Evolutionary conservation across 345 rosid genomes (phyloP).

Genomic region (Citropsis articulata): DNA sequence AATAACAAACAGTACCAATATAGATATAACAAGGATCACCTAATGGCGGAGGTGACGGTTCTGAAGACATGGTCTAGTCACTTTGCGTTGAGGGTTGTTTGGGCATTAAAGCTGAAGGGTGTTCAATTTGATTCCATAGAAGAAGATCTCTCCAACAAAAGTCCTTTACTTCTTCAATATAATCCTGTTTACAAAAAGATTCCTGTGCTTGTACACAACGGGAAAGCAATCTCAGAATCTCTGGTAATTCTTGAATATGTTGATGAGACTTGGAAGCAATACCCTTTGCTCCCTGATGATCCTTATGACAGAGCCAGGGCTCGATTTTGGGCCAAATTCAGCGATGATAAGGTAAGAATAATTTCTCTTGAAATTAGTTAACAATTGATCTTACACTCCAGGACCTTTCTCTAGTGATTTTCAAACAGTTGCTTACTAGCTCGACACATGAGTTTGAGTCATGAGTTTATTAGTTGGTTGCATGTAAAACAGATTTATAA

Average conservation of each 20-base stretch:
- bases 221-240: conserved; percentile 31
- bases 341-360: conserved; percentile 27
- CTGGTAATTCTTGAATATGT: conserved; percentile 34
- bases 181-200: conserved; percentile 35
- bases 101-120: conserved; percentile 36
- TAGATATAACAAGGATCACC: no score
- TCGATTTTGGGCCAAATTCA: conserved; percentile 34
- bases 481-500: no score
- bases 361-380: not conserved
- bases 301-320: conserved; percentile 24
- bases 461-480: no score
- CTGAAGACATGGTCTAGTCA: conserved; percentile 38
- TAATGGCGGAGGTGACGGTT: conserved; percentile 30
- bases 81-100: conserved; percentile 23
- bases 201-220: conserved; percentile 31
- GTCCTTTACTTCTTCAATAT: conserved; percentile 23
- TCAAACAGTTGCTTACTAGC: not conserved
- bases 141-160: conserved; percentile 33
- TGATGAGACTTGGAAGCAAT: conserved; percentile 32
- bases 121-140: conserved; percentile 23
- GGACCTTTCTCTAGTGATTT: not conserved
- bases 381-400: not conserved
- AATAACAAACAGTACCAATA: no score
- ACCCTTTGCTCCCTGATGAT: conserved; percentile 30
- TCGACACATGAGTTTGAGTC: no score